These are phyloP conservation scores for Penicillium tannophilum DNA, from an alignment of 495 filamentous ascomycete species.

Conservation along the genomic window DNA sequence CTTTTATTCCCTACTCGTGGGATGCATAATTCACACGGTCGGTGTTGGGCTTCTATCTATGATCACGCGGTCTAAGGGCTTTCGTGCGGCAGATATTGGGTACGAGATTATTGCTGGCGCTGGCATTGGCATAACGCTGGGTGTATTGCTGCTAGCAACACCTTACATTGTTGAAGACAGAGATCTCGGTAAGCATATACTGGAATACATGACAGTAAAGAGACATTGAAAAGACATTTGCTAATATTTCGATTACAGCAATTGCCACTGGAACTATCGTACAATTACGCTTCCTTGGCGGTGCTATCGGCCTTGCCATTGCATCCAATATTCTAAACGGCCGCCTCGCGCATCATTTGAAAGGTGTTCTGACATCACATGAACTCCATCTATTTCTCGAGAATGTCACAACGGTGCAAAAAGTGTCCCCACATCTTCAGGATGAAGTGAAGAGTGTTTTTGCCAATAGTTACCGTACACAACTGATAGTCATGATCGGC, in stretches of 20 bases:
- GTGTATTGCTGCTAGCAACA: slow-evolving; percentile 52
- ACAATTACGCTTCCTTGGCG: slow-evolving; percentile 60
- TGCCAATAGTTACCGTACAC: slow-evolving; percentile 26
- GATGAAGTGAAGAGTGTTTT: slow-evolving; percentile 21
- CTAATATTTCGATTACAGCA: slow-evolving; percentile 28
- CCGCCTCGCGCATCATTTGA: slow-evolving; percentile 24
- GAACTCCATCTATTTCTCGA: slow-evolving; percentile 32
- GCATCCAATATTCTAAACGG: slow-evolving; percentile 40
- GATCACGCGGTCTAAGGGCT: slow-evolving; percentile 32
- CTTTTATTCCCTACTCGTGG: slow-evolving; percentile 50
- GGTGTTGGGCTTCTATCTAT: slow-evolving; percentile 53
- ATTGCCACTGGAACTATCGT: slow-evolving; percentile 57
- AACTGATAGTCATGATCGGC: slow-evolving; percentile 33
- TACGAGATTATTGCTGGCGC: slow-evolving; percentile 58
- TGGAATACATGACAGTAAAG: slow-evolving; percentile 1
- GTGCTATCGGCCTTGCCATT: slow-evolving; percentile 53
- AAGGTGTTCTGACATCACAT: slow-evolving; percentile 18
- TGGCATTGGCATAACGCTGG: slow-evolving; percentile 42
- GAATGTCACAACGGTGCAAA: slow-evolving; percentile 16
- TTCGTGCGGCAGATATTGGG: slow-evolving; percentile 44
- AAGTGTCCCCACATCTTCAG: slow-evolving; percentile 17
- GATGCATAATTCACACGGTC: slow-evolving; percentile 49
- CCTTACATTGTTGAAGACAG: slow-evolving; percentile 48
- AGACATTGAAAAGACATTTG: not conserved
- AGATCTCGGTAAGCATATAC: slow-evolving; percentile 43